Evolutionary conservation across 1,284 basidiomycete species (phyloP), one percentile per base, ranked within the genome.

Genomic region (Sanghuangporus sanghuang): DNA sequence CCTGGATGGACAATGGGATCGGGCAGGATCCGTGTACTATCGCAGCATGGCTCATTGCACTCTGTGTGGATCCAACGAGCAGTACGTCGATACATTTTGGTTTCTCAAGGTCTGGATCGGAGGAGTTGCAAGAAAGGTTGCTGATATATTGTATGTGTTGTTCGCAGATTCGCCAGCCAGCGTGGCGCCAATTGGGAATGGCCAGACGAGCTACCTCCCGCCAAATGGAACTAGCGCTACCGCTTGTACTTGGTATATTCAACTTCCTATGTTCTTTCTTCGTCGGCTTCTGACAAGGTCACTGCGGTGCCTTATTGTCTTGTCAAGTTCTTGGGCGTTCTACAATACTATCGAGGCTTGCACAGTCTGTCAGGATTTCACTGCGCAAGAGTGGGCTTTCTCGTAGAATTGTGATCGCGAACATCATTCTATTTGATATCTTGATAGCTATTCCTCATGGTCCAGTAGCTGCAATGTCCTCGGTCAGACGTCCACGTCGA

Each of bases 1-100:
- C 21, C 9, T 66, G 64, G 64, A 66, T 66, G 64, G 21, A 59
- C 18, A 66, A 66, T 55, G 49, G 32, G 32, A 27, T n/a, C 6
- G 55, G 56, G n/a, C 64, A 66, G 57, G 61, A 53, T 14, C 64
- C 64, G 16, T 66, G 64, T 50, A 32, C 39, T 11, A 52, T 62
- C 16, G 61, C 64, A 32, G 64, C 48, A 18, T 66, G 60, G 59
- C 27, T 62, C 18, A 44, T 58, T 7, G 23, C 5, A n/a, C 44
- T 58, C 14, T 65, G 64, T 32, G 6, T 32, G 38, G 35, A 46
- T 23, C 6, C 38, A 8, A 39, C 42, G 6, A 54, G 16, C 14
- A 57, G 63, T 60, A 18, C 32, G 53, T 56, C 21, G 0, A 18
- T 40, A 21, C 23, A 42, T 53, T 12, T 16, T 16, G 32, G 2